Evolutionary conservation across 129 eudicot species (phyloP).

Genomic region (Gnaphalium uliginosum): DNA sequence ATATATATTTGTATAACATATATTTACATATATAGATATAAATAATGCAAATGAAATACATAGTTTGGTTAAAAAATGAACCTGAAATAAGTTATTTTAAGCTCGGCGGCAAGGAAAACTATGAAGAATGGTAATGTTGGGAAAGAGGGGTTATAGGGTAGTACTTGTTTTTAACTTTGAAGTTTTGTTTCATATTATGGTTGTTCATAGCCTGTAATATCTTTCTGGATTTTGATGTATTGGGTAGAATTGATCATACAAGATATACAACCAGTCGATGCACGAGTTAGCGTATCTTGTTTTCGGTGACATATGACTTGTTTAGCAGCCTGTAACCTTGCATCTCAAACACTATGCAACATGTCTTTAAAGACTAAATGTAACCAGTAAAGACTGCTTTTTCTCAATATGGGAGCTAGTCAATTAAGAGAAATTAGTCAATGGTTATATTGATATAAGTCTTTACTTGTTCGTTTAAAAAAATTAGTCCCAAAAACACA

Average conservation of each 20-base stretch:
- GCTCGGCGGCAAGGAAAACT: conserved; percentile 13
- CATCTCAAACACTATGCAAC: not conserved
- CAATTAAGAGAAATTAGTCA: conserved; percentile 3
- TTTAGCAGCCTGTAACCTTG: conserved; percentile 12
- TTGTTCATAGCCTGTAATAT: conserved; percentile 29
- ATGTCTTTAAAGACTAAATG: too few relatives aligned
- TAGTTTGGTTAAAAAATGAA: conserved; percentile 34
- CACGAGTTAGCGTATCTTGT: conserved; percentile 1
- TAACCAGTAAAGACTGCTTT: too few relatives aligned
- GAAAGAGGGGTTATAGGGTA: conserved; percentile 32
- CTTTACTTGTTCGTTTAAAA: too few relatives aligned
- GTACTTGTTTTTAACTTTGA: conserved; percentile 10
- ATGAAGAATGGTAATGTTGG: conserved; percentile 22
- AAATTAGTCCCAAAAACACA: too few relatives aligned
- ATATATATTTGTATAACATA: not conserved
- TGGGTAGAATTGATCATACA: conserved; percentile 19
- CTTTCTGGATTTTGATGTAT: conserved; percentile 12
- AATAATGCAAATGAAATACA: conserved; percentile 29
- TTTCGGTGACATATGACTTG: conserved; percentile 5
- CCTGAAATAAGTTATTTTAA: conserved; percentile 33
- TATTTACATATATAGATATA: conserved; percentile 1
- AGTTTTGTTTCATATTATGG: conserved; percentile 27
- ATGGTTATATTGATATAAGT: not conserved
- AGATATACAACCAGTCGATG: not conserved
- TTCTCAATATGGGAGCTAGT: not conserved